Base-by-base conservation (phyloP, 176 grass and related monocot genomes). In the Oryza punctata region DNA sequence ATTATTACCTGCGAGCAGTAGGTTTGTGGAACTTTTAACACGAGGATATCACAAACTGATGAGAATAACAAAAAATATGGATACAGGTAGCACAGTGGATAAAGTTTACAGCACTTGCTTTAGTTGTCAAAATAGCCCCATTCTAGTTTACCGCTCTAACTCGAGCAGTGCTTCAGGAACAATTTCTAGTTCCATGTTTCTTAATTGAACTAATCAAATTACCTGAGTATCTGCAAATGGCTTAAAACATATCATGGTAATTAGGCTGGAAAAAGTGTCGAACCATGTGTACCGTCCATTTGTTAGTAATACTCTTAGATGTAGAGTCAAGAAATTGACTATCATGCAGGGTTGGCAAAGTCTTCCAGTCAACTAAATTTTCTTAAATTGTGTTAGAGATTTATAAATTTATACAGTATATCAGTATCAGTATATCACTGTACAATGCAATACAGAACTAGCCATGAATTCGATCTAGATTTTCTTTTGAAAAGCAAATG, bases 1-100 rank as follows among this genome's bases (percentile, higher is more conserved):
- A 98, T 77, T 85, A 94, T 85, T 70, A 98, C 96, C 96, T 98
- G 73, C 16, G 69, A 74, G 1, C 69, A 32, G 66, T 61, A 75
- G 33, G 16, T 67, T 41, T 35, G 16, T 23, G 19, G 60, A 64
- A 38, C 32, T 69, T 23, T 25, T 13, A 74, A 12, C 35, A 63
- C 47, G 16, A 63, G 12, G 70, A 63, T 21, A 83, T 73, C 19
- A 68, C 65, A 27, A 10, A 73, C 50, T 79, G 10, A 47, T 50
- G 50, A 67, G 21, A 79, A 32, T 50, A 69, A 63, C 46, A 41
- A 70, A 27, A 84, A 52, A 69, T 79, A 45, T 33, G 54, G 77
- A 44, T 63, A 65, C 21, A 73, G 30, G 49, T 26, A 74, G 3
- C 47, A 85, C 25, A 80, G 76, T 27, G 26, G 74, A 44, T 69